Conservation (phyloP, 129 eudicot genomes). For the Pittosporum tobira region DNA sequence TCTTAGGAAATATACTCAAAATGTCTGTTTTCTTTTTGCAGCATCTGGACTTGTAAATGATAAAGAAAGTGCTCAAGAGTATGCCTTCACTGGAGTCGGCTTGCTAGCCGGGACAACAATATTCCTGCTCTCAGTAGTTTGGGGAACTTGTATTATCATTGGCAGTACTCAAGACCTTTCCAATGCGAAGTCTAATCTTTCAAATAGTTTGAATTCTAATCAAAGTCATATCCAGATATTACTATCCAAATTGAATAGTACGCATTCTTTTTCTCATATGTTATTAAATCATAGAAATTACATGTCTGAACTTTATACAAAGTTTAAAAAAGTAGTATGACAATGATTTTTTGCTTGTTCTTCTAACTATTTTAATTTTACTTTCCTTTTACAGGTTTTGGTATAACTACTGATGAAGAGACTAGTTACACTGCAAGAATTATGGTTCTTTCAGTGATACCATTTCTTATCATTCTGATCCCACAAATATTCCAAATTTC, state of each 20-base stretch:
- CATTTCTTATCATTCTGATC: conserved; percentile 47
- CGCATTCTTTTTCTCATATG: conserved; percentile 9
- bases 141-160: conserved; percentile 73
- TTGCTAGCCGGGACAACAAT: conserved; percentile 73
- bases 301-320: not conserved
- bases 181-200: conserved; percentile 10
- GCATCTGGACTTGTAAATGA: conserved; percentile 57
- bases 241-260: conserved; percentile 29
- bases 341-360: not conserved
- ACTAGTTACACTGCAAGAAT: conserved; percentile 52
- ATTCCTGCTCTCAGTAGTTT: conserved; percentile 53
- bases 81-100: conserved; percentile 60
- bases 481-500: conserved; percentile 35
- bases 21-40: conserved; percentile 17
- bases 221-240: conserved; percentile 19
- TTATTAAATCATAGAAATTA: not conserved
- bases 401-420: conserved; percentile 49
- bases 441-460: conserved; percentile 62
- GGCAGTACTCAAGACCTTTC: conserved; percentile 26
- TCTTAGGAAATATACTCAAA: no score
- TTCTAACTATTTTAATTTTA: not conserved
- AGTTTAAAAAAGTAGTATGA: not conserved
- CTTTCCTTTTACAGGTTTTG: conserved; percentile 32
- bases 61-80: conserved; percentile 48
- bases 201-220: conserved; percentile 8